phyloP scores from a whole-genome alignment of 169 alveolate genomes.

The Plasmodium knowlesi region DNA sequence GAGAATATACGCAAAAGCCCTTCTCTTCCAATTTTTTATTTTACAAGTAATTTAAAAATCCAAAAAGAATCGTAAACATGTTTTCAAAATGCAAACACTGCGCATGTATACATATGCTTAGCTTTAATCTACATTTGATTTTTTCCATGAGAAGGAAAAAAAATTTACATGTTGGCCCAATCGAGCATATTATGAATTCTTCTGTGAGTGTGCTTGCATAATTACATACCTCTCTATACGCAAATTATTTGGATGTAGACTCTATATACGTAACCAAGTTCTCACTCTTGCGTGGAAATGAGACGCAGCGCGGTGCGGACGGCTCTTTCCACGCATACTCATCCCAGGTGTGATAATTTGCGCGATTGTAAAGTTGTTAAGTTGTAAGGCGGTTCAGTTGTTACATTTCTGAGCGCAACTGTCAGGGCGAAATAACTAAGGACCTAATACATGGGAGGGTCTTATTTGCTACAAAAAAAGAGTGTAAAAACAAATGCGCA shows the following conservation, averaged over 20 bases:
- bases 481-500: neutral
- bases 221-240: neutral
- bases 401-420: neutral
- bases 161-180: neutral
- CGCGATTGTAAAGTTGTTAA: neutral
- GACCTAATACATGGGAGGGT: neutral
- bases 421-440: neutral
- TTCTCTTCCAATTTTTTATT: conserved; percentile 26
- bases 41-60: conserved; percentile 42
- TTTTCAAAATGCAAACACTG: neutral
- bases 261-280: neutral
- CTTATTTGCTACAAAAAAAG: neutral
- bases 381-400: neutral
- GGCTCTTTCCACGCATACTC: neutral
- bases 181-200: neutral
- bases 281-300: neutral
- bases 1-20: conserved; percentile 14
- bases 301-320: neutral
- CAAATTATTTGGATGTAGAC: neutral
- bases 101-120: neutral
- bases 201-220: neutral
- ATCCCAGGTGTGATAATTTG: neutral
- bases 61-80: neutral
- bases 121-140: neutral
- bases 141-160: neutral